Base-by-base conservation (phyloP, 176 grass and related monocot genomes). In the Triticum urartu region DNA sequence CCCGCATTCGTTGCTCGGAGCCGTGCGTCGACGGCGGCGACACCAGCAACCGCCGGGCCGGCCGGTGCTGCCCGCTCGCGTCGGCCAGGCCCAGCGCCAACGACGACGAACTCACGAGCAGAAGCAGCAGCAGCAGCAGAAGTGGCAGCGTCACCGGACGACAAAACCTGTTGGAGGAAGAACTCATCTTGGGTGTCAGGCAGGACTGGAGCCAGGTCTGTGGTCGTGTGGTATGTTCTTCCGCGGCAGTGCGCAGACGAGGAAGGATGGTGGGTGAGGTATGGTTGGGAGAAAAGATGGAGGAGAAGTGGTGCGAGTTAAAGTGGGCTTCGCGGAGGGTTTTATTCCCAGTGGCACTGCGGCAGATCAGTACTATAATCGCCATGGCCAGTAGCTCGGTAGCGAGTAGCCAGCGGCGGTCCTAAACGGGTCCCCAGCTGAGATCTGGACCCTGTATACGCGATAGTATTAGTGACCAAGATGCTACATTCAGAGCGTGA, bases 241-340 rank as follows among this genome's bases (percentile, higher is more conserved):
- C 73, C 85, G 48, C 77, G 81, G 9, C 61, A 91, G 77, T 40
- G 85, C 39, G 88, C 45, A 58, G 42, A 9, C 28, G 32, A 79
- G 56, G 50, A 28, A 18, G 28, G 1, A 25, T 20, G n/a, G 81
- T 80, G 75, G 75, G 68, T 21, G 68, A 73, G 54, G 48, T 58
- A 0, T 56, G 36, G 85, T 20, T 56, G 0, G 52, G 52, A 71
- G 77, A 50, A 56, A 26, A 20, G 63, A 85, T 81, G 63, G 50
- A 84, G 86, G 62, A 13, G 85, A 20, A 47, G 77, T 81, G 71
- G 86, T 75, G 54, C 43, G 90, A 72, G 77, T 82, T 85, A 88
- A 81, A 64, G 58, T 85, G 82, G 82, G 71, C 36, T 88, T 85
- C 65, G 86, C 2, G 17, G 54, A 11, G 74, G 58, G 45, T 85